Conservation (phyloP, 768 basidiomycete genomes). For the Mycena vulgaris region DNA sequence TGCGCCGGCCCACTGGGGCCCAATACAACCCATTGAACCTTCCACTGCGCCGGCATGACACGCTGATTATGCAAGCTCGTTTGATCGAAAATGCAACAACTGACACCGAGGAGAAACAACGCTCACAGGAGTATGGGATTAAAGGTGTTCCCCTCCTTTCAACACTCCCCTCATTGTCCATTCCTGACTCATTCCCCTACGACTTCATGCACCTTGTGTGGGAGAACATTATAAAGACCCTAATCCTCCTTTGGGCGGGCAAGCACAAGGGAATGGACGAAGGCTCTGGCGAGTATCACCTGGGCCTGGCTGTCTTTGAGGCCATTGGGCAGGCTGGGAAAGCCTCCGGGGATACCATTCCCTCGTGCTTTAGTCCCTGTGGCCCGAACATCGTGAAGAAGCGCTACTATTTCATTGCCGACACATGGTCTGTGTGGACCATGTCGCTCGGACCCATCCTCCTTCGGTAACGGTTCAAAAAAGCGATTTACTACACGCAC, state of each 20-base stretch:
- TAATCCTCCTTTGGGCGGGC: neutral
- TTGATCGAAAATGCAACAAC: neutral
- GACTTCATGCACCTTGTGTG: neutral
- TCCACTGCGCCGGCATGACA: neutral
- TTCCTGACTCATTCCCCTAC: neutral
- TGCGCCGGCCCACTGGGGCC: neutral
- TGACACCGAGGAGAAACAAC: neutral
- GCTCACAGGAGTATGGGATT: neutral
- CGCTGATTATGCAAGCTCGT: neutral
- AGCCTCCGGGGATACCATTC: neutral
- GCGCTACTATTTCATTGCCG: neutral
- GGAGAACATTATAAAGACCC: neutral
- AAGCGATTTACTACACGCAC: constrained; percentile 48
- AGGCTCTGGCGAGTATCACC: neutral
- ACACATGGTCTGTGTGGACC: constrained; percentile 24
- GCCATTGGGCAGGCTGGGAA: neutral
- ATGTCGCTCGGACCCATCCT: neutral
- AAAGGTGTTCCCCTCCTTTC: neutral
- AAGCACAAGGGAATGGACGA: neutral
- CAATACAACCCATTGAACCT: neutral
- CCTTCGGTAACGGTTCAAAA: neutral
- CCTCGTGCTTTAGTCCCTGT: neutral
- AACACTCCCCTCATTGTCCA: neutral
- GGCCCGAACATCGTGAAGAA: neutral
- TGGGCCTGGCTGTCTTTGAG: neutral